Conservation (phyloP, 2,329 filamentous ascomycete genomes). For the Leptodontidium sp. region DNA sequence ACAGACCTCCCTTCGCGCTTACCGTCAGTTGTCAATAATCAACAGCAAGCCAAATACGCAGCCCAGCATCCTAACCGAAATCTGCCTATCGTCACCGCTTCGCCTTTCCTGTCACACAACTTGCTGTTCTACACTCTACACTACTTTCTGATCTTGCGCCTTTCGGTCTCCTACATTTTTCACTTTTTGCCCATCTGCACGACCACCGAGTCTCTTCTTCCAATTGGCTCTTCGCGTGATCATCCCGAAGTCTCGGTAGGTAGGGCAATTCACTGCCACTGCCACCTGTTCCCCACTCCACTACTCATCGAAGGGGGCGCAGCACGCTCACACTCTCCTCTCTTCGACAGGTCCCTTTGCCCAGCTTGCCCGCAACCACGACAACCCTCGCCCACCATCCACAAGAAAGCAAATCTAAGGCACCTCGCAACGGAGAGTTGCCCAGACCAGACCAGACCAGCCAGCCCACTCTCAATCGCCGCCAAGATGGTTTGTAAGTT, state of each 20-base stretch:
- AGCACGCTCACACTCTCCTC: neutral
- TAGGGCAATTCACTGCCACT: slow-evolving; percentile 11
- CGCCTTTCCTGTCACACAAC: slow-evolving; percentile 7
- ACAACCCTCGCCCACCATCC: neutral
- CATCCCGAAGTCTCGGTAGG: slow-evolving; percentile 15
- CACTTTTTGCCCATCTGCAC: slow-evolving; percentile 9
- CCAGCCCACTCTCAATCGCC: slow-evolving; percentile 4
- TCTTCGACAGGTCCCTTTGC: neutral
- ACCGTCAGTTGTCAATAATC: neutral
- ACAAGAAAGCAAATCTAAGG: slow-evolving; percentile 25
- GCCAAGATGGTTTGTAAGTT: slow-evolving; percentile 43
- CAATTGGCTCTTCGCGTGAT: slow-evolving; percentile 20
- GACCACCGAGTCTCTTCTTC: slow-evolving; percentile 19
- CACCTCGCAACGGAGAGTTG: slow-evolving; percentile 6
- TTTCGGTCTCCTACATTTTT: neutral
- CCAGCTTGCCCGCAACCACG: neutral
- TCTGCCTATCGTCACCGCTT: neutral
- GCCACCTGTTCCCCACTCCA: neutral
- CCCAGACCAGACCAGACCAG: slow-evolving; percentile 3
- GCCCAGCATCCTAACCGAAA: neutral
- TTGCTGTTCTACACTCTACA: neutral
- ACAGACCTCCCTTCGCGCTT: neutral
- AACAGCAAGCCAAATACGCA: neutral
- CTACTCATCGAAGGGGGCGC: too few species aligned
- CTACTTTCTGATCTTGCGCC: neutral